These are phyloP conservation scores for Dryadomyces quercivorus DNA, from an alignment of 2,329 filamentous ascomycete genomes.

Conservation along the genomic window DNA sequence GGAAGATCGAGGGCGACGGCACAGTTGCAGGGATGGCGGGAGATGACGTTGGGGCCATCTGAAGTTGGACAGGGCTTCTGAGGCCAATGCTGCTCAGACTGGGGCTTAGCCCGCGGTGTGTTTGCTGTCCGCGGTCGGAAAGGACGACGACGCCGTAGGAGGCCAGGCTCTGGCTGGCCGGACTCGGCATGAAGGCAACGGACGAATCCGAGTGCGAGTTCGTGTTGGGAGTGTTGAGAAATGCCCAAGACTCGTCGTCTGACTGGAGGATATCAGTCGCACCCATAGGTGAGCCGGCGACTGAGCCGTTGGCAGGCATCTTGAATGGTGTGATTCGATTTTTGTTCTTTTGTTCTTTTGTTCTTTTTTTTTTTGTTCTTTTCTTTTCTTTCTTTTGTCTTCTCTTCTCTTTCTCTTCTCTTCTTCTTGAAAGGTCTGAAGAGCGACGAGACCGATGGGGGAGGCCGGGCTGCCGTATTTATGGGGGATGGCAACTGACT, in stretches of 20 bases:
- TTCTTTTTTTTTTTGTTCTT: neutral
- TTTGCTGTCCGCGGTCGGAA: conserved; percentile 10
- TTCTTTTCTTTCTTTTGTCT: neutral
- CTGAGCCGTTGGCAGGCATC: conserved; percentile 7
- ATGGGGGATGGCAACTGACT: neutral
- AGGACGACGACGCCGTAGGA: conserved; percentile 34
- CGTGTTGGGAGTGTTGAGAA: conserved; percentile 24
- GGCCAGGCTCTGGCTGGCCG: conserved; percentile 36
- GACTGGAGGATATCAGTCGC: conserved; percentile 6
- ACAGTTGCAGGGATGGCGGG: conserved; percentile 11
- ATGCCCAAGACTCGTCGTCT: conserved; percentile 33
- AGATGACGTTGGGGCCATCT: conserved; percentile 24
- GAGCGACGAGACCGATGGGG: neutral
- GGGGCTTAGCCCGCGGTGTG: conserved; percentile 16
- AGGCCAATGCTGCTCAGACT: conserved; percentile 21
- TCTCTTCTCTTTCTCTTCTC: neutral
- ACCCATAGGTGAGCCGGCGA: conserved; percentile 5
- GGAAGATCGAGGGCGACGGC: neutral
- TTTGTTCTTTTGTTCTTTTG: neutral
- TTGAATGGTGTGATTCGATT: neutral
- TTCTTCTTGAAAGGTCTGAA: neutral
- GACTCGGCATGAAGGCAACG: conserved; percentile 35
- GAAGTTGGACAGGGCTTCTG: conserved; percentile 8
- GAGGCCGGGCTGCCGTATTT: neutral
- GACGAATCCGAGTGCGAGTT: conserved; percentile 23